These are phyloP conservation scores for Amanita jacksonii DNA, from an alignment of 768 basidiomycete species.

Conservation along the genomic window DNA sequence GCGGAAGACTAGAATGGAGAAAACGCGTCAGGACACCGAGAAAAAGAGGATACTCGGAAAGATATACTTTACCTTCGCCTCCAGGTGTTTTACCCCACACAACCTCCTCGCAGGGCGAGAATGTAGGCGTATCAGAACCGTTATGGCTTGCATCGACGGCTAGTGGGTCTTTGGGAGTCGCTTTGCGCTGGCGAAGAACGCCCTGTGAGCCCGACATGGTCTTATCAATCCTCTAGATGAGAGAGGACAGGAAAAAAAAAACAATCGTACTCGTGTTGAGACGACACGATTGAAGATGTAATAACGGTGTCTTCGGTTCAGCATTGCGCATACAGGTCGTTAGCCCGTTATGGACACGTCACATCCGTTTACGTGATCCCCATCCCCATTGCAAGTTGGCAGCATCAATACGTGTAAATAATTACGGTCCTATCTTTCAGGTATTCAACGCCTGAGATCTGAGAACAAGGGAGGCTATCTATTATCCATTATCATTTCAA, in stretches of 20 bases:
- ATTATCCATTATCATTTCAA: too few species aligned
- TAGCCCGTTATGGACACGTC: too few species aligned
- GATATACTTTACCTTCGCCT: slow-evolving; percentile 54
- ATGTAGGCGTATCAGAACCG: slow-evolving; percentile 5
- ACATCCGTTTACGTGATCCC: too few species aligned
- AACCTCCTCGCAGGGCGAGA: slow-evolving; percentile 36
- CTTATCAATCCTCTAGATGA: slow-evolving; percentile 8
- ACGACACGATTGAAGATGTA: slow-evolving; percentile 7
- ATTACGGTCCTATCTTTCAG: too few species aligned
- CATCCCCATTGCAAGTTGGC: too few species aligned
- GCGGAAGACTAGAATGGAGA: slow-evolving; percentile 58
- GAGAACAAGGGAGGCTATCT: too few species aligned
- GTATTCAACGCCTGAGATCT: too few species aligned
- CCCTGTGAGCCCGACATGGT: slow-evolving; percentile 17
- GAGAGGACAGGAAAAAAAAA: slow-evolving; percentile 5
- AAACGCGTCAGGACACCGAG: slow-evolving; percentile 8
- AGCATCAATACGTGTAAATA: too few species aligned
- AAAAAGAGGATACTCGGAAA: slow-evolving; percentile 1
- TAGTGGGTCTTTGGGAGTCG: slow-evolving; percentile 5
- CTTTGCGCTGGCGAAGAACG: slow-evolving; percentile 26
- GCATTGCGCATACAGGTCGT: neutral
- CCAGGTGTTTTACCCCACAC: slow-evolving; percentile 85
- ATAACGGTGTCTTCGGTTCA: too few species aligned
- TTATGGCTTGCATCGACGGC: slow-evolving; percentile 4
- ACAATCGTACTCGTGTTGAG: slow-evolving; percentile 8